Conservation (phyloP, 208 protist species). For the Strigomonas galati region DNA sequence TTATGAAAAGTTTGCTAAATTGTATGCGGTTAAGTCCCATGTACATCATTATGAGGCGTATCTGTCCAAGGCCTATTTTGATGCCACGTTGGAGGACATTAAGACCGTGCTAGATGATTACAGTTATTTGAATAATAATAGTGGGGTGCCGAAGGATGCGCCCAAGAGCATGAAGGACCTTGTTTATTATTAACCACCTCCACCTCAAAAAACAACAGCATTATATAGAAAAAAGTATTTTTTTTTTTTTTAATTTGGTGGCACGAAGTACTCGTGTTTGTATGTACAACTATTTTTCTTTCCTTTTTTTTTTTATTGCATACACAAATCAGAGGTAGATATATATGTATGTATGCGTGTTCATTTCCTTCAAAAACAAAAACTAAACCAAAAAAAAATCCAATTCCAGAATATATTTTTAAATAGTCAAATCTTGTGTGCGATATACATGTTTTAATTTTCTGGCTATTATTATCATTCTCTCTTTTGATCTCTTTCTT, state of each 20-base stretch:
- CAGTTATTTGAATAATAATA: constrained; percentile 66
- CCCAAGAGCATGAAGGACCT: constrained; percentile 84
- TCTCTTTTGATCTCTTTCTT: constrained; percentile 2
- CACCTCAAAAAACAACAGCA: constrained; percentile 9
- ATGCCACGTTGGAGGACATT: constrained; percentile 64
- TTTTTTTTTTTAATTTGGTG: not conserved
- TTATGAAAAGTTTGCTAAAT: constrained; percentile 81
- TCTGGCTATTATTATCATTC: constrained; percentile 9
- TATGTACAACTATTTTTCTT: not conserved
- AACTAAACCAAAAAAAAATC: not conserved
- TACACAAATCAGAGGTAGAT: too few species aligned
- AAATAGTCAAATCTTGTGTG: too few species aligned
- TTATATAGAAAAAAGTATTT: not conserved
- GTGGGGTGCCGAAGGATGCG: constrained; percentile 31
- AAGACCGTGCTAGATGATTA: constrained; percentile 84
- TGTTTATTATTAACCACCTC: constrained; percentile 52
- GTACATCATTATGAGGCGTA: constrained; percentile 94
- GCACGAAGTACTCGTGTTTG: not conserved
- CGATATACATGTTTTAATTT: too few species aligned
- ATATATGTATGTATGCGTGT: not conserved
- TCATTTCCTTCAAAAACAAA: too few species aligned
- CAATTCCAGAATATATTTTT: constrained; percentile 1
- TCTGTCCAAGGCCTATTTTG: constrained; percentile 78
- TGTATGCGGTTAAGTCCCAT: constrained; percentile 91
- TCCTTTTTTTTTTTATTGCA: not conserved